Evolutionary conservation across 2,329 filamentous ascomycete genomes (phyloP), one percentile per base, ranked within the genome.

Genomic region (Botryotinia calthae): DNA sequence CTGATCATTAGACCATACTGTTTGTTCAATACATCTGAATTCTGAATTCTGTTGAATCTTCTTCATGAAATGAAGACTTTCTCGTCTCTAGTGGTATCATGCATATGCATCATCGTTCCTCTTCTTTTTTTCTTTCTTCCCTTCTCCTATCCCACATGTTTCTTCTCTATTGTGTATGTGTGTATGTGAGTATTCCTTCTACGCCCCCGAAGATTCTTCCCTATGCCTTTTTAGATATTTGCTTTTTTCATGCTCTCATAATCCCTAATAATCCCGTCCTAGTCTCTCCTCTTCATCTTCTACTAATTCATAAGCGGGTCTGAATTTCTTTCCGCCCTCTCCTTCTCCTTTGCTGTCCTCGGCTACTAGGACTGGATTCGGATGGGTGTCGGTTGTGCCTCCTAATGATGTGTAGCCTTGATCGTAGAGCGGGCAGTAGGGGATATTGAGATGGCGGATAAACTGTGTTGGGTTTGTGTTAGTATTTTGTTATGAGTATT

Each of bases 401-500:
- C 96, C 96, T n/a, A 99, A 85, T 76, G 92, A 95, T 4, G 96
- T 97, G 82, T 96, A 98, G 16, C 95, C 95, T 76, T 86, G 85
- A 81, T 98, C 94, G 82, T 99, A 99, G 40, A 99, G 85, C 18
- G 86, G 84, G 82, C 96, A 98, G 80, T 97, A 99, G 8, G 91
- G 90, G 42, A 98, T 90, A 1, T 89, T 86, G 44, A 98, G 84
- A 79, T 92, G 90, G 44, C 91, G 88, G 75, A 97, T 92, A 80
- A 97, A 96, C 91, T 94, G 74, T 73, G 44, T 10, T 28, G 64
- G 56, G n/a, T 46, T 37, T 71, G 51, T 22, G 22, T 74, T 63
- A 37, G 20, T 46, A 16, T 12, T 61, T n/a, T 6, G 20, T 31
- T 62, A 16, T 8, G n/a, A 44, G 7, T 28, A 4, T 1, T 56